Evolutionary conservation across 2,329 filamentous ascomycete genomes (phyloP), one percentile per base, ranked within the genome.

Genomic region (Botrytis sinoallii): DNA sequence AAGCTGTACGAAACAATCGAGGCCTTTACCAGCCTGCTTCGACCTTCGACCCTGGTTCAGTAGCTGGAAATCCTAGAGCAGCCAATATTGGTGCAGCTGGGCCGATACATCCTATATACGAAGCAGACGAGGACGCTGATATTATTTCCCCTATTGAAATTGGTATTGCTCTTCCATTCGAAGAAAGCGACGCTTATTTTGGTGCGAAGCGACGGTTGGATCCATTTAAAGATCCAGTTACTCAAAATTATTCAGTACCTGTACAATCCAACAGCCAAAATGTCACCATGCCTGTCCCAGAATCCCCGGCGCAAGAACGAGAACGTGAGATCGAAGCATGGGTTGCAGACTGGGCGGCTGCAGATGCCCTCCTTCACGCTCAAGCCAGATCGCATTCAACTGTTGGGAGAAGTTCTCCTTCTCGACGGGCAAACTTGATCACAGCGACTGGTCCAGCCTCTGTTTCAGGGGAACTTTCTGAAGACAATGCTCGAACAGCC

Each of bases 21-120:
- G 83, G 83, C 59, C 75, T 79, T 9, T 84, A 83, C 65, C 83
- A 84, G 73, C 79, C 81, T n/a, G 78, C 83, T 6, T 82, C 83
- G 32, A 80, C 82, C 63, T 87, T 86, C 76, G 85, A 87, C 46
- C 77, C 77, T 52, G 76, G 68, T 40, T 40, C 69, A 38, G 67
- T 60, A n/a, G 63, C 38, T 14, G 67, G 60, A 20, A 85, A 87
- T 69, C 83, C 82, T 61, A 83, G 86, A 69, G 81, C 76, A 10
- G 80, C 84, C 46, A 85, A 83, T 73, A 84, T 85, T 29, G 84
- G 84, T 12, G 81, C 80, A 65, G 85, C 86, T 46, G 86, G 86
- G 4, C 83, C 84, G 38, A 91, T 91, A 40, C 89, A 90, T 78
- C 88, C 88, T 0, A 91, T 91, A 64, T 88, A 90, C 20, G 89